Conservation (phyloP, 257 asterid genomes). For the Leonotis leonurus region DNA sequence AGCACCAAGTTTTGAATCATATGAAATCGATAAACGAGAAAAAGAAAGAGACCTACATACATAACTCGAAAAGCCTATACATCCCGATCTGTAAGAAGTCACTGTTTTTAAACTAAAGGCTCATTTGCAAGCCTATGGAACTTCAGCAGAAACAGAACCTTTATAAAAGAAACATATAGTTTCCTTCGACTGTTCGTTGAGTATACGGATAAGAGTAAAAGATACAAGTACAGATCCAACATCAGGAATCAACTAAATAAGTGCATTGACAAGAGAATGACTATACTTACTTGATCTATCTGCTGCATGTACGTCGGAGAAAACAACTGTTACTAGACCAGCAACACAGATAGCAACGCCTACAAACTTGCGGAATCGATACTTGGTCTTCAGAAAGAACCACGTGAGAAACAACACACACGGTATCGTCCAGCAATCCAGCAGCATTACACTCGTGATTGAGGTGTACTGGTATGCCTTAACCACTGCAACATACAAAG, state of each 20-base stretch:
- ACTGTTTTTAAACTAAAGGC: no score
- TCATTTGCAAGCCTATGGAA: neutral
- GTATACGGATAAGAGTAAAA: neutral
- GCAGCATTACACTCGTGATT: constrained; percentile 87
- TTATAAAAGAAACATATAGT: neutral
- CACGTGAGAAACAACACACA: constrained; percentile 81
- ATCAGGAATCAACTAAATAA: neutral
- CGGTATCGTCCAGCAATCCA: constrained; percentile 97
- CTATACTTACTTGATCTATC: constrained; percentile 63
- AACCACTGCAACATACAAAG: constrained; percentile 54
- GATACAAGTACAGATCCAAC: neutral
- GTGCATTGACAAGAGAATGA: neutral
- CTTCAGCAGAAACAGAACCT: neutral
- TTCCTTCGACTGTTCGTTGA: neutral
- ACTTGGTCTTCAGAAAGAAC: constrained; percentile 79
- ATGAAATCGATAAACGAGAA: neutral
- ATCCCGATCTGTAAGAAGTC: no score
- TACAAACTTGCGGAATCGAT: constrained; percentile 45
- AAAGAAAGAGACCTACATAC: neutral
- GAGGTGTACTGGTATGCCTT: constrained; percentile 97
- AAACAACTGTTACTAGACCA: constrained; percentile 72
- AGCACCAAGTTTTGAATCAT: constrained; percentile 4
- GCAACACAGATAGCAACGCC: constrained; percentile 69
- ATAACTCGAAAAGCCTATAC: neutral
- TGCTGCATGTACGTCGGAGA: constrained; percentile 79